These are phyloP conservation scores for Dothideomycetes sp. DNA, from an alignment of 2,329 filamentous ascomycete species.

Conservation along the genomic window DNA sequence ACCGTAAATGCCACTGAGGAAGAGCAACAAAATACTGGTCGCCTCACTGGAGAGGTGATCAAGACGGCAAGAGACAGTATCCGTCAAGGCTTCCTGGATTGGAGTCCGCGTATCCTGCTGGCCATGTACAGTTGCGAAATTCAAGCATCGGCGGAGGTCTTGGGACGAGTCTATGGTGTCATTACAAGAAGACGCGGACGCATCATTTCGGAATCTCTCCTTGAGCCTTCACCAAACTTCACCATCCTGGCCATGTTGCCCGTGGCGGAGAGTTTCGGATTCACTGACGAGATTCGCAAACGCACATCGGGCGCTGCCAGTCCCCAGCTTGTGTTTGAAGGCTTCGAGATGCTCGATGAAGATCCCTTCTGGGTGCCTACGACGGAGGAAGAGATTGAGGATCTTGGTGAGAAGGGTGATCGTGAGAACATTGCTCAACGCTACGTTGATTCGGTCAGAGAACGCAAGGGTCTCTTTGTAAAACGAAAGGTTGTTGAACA, in stretches of 20 bases:
- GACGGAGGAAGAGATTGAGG: constrained; percentile 92
- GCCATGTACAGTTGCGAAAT: constrained; percentile 99
- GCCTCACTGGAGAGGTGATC: constrained; percentile 87
- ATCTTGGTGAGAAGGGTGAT: constrained; percentile 87
- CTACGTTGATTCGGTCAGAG: constrained; percentile 85
- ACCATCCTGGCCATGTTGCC: constrained; percentile 82
- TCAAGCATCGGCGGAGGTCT: constrained; percentile 86
- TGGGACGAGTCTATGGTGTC: constrained; percentile 93
- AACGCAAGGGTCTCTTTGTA: constrained; percentile 79
- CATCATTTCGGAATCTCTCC: constrained; percentile 83
- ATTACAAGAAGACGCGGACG: constrained; percentile 86
- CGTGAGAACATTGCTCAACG: constrained; percentile 91
- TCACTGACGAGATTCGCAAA: constrained; percentile 93
- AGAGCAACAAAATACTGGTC: constrained; percentile 55
- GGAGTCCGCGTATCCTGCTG: constrained; percentile 87
- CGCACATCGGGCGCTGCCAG: constrained; percentile 81
- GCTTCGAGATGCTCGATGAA: constrained; percentile 86
- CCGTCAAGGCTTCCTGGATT: constrained; percentile 79
- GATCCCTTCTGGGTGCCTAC: constrained; percentile 97
- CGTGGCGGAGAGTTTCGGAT: constrained; percentile 91
- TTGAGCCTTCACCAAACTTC: constrained; percentile 93
- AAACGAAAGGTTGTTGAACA: constrained; percentile 62
- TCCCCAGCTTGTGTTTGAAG: constrained; percentile 86
- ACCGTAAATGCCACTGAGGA: constrained; percentile 47
- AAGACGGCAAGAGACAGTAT: constrained; percentile 80